Evolutionary conservation across 306 rosid genomes (phyloP).

Genomic region (Senna siamea): DNA sequence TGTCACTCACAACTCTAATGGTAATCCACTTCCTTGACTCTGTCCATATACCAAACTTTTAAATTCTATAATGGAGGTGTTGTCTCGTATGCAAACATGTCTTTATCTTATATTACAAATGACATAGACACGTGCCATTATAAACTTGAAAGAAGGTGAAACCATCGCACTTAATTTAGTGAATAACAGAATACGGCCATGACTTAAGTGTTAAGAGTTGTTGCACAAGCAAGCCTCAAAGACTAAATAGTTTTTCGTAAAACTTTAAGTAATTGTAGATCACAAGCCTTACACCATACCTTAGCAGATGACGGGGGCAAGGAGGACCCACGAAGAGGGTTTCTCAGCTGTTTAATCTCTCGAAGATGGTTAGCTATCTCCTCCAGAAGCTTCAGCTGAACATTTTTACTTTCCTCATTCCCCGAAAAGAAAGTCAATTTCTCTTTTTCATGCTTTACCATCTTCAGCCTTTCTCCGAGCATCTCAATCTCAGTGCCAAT

Average conservation of each 20-base stretch:
- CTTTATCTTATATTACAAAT: slow-evolving; percentile 25
- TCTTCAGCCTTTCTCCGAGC: slow-evolving; percentile 52
- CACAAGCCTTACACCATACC: slow-evolving; percentile 47
- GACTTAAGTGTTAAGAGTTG: slow-evolving; percentile 35
- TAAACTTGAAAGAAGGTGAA: slow-evolving; percentile 28
- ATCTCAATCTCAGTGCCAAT: slow-evolving; percentile 52
- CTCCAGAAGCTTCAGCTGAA: slow-evolving; percentile 49
- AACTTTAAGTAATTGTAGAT: slow-evolving; percentile 10
- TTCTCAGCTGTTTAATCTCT: slow-evolving; percentile 45
- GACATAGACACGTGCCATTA: slow-evolving; percentile 30
- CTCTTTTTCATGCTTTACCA: slow-evolving; percentile 46
- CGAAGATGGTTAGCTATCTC: slow-evolving; percentile 46
- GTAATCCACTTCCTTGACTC: slow-evolving; percentile 20
- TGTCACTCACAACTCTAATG: slow-evolving; percentile 16
- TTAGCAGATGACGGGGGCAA: slow-evolving; percentile 52
- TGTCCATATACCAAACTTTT: background rate
- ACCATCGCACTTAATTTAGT: slow-evolving; percentile 6
- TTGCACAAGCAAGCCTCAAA: slow-evolving; percentile 18
- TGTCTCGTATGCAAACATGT: slow-evolving; percentile 14
- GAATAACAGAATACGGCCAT: slow-evolving; percentile 27
- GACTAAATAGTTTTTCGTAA: background rate
- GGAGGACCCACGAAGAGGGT: slow-evolving; percentile 44
- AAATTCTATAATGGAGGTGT: slow-evolving; percentile 8
- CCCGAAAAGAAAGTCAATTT: slow-evolving; percentile 41
- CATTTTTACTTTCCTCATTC: slow-evolving; percentile 44